Conservation (phyloP, 2,329 filamentous ascomycete genomes). For the Karstenula rhodostoma region DNA sequence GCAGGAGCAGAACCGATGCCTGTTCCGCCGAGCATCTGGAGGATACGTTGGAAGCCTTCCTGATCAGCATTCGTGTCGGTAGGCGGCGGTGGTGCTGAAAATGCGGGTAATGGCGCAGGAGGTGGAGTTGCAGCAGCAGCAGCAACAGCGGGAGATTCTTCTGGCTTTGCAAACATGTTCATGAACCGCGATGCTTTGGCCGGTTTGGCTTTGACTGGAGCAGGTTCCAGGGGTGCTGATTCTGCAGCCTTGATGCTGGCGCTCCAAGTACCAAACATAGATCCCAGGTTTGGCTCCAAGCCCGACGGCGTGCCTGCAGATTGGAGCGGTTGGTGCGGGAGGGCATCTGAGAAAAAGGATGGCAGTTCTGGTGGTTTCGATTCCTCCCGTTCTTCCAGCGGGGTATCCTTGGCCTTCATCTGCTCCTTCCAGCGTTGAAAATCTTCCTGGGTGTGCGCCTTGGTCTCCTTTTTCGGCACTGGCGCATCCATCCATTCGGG, state of each 20-base stretch:
- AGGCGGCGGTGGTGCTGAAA: slow-evolving; percentile 30
- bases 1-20: slow-evolving; percentile 30
- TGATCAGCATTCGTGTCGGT: slow-evolving; percentile 71
- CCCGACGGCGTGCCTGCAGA: slow-evolving; percentile 65
- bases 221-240: slow-evolving; percentile 32
- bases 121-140: slow-evolving; percentile 25
- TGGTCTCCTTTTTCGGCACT: slow-evolving; percentile 70
- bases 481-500: slow-evolving; percentile 88
- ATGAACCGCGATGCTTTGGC: slow-evolving; percentile 85
- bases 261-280: slow-evolving; percentile 74
- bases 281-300: slow-evolving; percentile 74
- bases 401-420: slow-evolving; percentile 74
- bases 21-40: slow-evolving; percentile 77
- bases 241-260: slow-evolving; percentile 59
- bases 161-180: slow-evolving; percentile 67
- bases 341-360: slow-evolving; percentile 25
- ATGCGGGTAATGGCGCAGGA: slow-evolving; percentile 25
- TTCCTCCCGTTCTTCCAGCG: slow-evolving; percentile 58
- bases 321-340: slow-evolving; percentile 47
- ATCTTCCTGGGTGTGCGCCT: slow-evolving; percentile 84
- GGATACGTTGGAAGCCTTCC: slow-evolving; percentile 82
- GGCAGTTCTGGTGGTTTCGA: slow-evolving; percentile 30
- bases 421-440: slow-evolving; percentile 94
- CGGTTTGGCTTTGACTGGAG: slow-evolving; percentile 58
- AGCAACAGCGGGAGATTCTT: slow-evolving; percentile 34